Base-by-base conservation (phyloP, 2,329 filamentous ascomycete genomes). In the Fusarium chaquense region DNA sequence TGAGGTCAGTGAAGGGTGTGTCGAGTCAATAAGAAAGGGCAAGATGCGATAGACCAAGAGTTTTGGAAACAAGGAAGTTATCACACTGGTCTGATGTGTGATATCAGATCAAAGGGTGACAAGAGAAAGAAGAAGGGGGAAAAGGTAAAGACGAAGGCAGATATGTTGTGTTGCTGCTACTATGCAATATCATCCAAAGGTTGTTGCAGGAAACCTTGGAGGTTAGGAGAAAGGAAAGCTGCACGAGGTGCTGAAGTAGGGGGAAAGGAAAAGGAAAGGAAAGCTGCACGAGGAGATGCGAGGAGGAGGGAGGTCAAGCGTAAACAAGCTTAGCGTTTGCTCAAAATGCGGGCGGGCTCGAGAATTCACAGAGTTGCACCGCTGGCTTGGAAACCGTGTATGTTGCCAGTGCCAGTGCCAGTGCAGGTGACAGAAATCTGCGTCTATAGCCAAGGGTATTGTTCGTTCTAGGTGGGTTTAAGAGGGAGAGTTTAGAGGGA, bases 351-450 rank as follows among this genome's bases (percentile, higher is more conserved):
- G 26, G 16, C 16, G 24, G 26, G 26, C 15, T 61, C 24, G 11
- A 36, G 41, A 7, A 22, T 28, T 24, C 45, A 58, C 28, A 9
- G 38, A 30, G 26, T 36, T 65, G 16, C 22, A 12, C 54, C n/a
- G 33, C n/a, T 15, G 54, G 26, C n/a, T 16, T 32, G 33, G 24
- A 49, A 53, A 24, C 43, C 13, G 32, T 46, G 32, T 33, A 47
- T 51, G 38, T 30, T 65, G 56, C 9, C 40, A 35, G 41, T 45
- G 45, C 57, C 38, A 24, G 18, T 38, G 35, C 36, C 20, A 20
- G 36, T 35, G 16, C 49, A 16, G 24, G 18, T 28, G 22, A 36
- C n/a, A 16, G 35, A 38, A 18, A 43, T 30, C 10, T 51, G 24
- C 41, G 13, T 52, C 53, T 38, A 18, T 26, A 36, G 26, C 15